Evolutionary conservation across 2,329 filamentous ascomycete genomes (phyloP).

Genomic region (Aspergillus puulaauensis): DNA sequence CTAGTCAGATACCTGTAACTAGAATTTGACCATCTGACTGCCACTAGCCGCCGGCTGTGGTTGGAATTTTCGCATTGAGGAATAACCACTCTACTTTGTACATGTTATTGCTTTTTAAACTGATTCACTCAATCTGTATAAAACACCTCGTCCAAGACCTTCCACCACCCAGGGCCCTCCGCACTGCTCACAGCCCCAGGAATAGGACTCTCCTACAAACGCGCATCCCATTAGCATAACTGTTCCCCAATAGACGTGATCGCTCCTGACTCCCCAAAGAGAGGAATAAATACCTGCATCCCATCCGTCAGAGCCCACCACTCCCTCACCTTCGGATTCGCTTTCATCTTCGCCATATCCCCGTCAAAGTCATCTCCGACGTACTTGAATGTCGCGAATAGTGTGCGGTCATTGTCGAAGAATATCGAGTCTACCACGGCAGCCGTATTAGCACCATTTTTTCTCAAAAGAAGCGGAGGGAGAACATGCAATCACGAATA

Average conservation of each 20-base stretch:
- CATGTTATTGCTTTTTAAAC: not conserved
- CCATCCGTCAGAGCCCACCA: slow-evolving; percentile 82
- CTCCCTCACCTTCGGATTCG: slow-evolving; percentile 69
- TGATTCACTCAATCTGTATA: slow-evolving; percentile 25
- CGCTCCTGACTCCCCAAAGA: not conserved
- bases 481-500: slow-evolving; percentile 65
- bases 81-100: not conserved
- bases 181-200: slow-evolving; percentile 32
- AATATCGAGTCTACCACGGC: slow-evolving; percentile 63
- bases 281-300: slow-evolving; percentile 57
- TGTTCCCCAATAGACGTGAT: no score
- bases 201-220: slow-evolving; percentile 30
- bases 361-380: slow-evolving; percentile 69
- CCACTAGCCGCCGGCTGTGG: not conserved
- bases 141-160: slow-evolving; percentile 36
- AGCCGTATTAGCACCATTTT: not conserved
- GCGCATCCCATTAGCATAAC: not conserved
- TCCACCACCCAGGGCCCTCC: slow-evolving; percentile 39
- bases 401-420: slow-evolving; percentile 66
- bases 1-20: not conserved
- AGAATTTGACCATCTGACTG: not conserved
- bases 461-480: not conserved
- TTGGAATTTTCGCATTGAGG: not conserved
- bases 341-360: slow-evolving; percentile 75
- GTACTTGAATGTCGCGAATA: slow-evolving; percentile 79